phyloP scores from a whole-genome alignment of 2,329 filamentous ascomycete genomes.

The Sarocladiaceae sp. region DNA sequence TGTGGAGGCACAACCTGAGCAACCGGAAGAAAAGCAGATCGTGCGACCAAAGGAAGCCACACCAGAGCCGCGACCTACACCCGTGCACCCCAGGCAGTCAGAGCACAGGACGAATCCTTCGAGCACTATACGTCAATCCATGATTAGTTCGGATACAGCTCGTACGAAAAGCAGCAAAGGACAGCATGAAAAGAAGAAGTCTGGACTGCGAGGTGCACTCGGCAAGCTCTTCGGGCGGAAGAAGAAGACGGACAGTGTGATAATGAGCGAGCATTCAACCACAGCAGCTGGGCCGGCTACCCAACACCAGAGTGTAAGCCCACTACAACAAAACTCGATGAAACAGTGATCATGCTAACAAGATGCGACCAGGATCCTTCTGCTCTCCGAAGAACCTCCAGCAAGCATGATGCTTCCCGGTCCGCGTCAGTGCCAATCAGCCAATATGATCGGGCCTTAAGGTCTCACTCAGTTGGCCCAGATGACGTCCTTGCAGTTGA shows the following conservation, averaged over 20 bases:
- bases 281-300: conserved; percentile 15
- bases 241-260: conserved; percentile 35
- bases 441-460: conserved; percentile 55
- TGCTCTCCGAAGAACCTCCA: background rate
- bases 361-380: conserved; percentile 9
- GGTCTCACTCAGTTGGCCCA: conserved; percentile 57
- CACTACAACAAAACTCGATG: too few relatives aligned
- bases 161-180: conserved; percentile 17
- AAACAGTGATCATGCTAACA: background rate
- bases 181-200: conserved; percentile 51
- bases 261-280: conserved; percentile 18
- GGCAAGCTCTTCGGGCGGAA: conserved; percentile 56
- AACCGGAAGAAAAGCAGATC: background rate
- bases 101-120: conserved; percentile 21
- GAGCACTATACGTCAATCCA: conserved; percentile 43
- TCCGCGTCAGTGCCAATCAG: conserved; percentile 56
- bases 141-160: conserved; percentile 32
- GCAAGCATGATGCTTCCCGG: conserved; percentile 39
- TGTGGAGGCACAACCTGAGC: background rate
- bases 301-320: conserved; percentile 49
- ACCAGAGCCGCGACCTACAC: background rate
- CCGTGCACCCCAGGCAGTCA: background rate
- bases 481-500: conserved; percentile 51
- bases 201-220: conserved; percentile 50
- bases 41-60: background rate